phyloP scores from a whole-genome alignment of 2,329 filamentous ascomycete genomes.

The Cercospora sesami region DNA sequence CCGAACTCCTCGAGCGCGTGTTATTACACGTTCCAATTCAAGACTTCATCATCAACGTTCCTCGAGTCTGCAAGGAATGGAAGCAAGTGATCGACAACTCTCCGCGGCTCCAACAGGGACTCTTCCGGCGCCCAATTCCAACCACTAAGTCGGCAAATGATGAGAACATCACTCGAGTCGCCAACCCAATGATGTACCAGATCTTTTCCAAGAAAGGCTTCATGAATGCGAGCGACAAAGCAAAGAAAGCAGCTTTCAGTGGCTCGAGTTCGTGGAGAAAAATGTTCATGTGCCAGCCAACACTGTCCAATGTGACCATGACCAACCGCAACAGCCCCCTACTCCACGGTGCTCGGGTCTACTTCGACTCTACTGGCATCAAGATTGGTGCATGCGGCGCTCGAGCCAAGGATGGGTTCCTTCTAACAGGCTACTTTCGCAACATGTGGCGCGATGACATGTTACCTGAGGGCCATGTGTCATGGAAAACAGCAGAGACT shows the following conservation, averaged over 20 bases:
- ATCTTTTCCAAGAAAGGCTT: neutral
- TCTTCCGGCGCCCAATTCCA: neutral
- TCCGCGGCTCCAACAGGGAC: neutral
- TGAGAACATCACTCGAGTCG: neutral
- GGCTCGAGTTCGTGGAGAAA: neutral
- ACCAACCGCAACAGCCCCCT: too few relatives aligned
- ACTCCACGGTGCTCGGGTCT: too few relatives aligned
- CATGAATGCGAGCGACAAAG: too few relatives aligned
- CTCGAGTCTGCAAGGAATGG: neutral
- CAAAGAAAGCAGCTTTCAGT: too few relatives aligned
- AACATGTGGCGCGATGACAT: neutral
- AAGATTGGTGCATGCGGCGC: neutral
- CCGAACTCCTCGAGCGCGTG: neutral
- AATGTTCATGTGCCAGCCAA: neutral
- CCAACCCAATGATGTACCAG: neutral
- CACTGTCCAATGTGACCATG: too few relatives aligned
- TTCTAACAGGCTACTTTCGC: neutral
- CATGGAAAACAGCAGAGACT: neutral
- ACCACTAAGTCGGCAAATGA: neutral
- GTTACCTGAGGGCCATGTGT: neutral
- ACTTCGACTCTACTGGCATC: neutral
- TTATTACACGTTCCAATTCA: neutral
- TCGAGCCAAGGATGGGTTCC: neutral
- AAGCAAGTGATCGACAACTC: neutral
- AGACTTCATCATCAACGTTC: neutral